Evolutionary conservation across 306 rosid species (phyloP), one percentile per base, ranked within the genome.

Genomic region (Psophocarpus tetragonolobus): DNA sequence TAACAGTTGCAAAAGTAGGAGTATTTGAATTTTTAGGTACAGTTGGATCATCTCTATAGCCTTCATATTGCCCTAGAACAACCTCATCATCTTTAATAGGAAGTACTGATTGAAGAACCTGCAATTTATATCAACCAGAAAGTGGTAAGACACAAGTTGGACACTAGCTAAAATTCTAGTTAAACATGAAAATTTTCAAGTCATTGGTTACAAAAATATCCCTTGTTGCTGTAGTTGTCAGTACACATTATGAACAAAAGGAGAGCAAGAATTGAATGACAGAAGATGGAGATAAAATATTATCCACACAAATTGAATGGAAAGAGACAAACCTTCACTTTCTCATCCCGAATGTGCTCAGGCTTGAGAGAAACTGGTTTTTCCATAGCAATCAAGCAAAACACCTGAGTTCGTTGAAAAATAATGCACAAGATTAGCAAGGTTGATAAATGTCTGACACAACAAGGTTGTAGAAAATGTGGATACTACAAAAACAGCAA

Each of bases 311-410:
- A 83, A 60, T 64, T 32, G 23, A 61, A 35, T 44, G 64, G 56
- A 44, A 68, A 76, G 80, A 70, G 54, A 67, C 87, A 21, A n/a
- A 95, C 99, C 97, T 95, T 95, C 72, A 95, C 97, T 95, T 95
- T 95, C 88, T 92, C 99, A 45, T 95, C 99, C 35, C 99, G 91
- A 71, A 95, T 91, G 73, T 95, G 85, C 90, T 95, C 99, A 11
- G 99, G 97, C 76, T 78, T 95, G 76, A 92, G 90, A 81, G 99
- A 92, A 85, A 95, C 36, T 14, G 99, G 99, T 74, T 89, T 95
- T 83, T 95, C 99, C 99, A 95, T 95, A 29, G 99, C 97, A 80
- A 95, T 86, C 86, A 95, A 83, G 85, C 99, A 95, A 67, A 95
- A 88, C 77, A 92, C 89, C 99, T 95, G 91, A 85, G 69, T 69